Evolutionary conservation across 345 rosid species (phyloP), one percentile per base, ranked within the genome.

Genomic region (Populus davidiana): DNA sequence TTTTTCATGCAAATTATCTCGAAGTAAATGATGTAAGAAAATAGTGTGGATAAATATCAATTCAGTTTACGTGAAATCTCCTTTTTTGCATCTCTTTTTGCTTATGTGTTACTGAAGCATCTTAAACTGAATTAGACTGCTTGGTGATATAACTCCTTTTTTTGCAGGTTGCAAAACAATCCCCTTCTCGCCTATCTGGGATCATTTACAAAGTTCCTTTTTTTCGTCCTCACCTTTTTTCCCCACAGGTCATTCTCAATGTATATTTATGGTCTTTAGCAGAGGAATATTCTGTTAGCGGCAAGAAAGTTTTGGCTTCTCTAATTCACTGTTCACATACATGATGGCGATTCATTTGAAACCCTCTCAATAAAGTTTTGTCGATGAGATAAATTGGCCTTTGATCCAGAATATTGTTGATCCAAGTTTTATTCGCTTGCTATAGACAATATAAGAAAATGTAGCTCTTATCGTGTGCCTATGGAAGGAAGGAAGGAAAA

Each of bases 221-320:
- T 47, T 71, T 54, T 50, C 0, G 5, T 18, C 29, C 14, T 75
- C 39, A 25, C 69, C 43, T 39, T 39, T 39, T 18, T 6, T 7
- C 59, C 16, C 64, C 64, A 10, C 64, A 59, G 29, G 14, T 59
- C 64, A 8, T 59, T 59, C 63, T 59, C 29, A 67, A 77, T 81
- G 79, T 68, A 81, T 73, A 84, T 85, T 78, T 85, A 72, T 83
- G 79, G 78, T 78, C 76, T 67, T 27, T 75, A 86, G 90, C 64
- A 59, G 64, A 88, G 86, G 84, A 78, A 56, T 74, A 36, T 82
- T 73, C 52, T 23, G 77, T 70, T 70, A 83, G 90, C 85, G 85
- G 90, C 87, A 13, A 78, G 77, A 68, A 84, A 80, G 77, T 70
- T 77, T 85, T 75, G 79, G 75, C 54, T 76, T 39, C 77, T 77